Conservation (phyloP, 2,329 filamentous ascomycete genomes). For the Cercospora sojina region DNA sequence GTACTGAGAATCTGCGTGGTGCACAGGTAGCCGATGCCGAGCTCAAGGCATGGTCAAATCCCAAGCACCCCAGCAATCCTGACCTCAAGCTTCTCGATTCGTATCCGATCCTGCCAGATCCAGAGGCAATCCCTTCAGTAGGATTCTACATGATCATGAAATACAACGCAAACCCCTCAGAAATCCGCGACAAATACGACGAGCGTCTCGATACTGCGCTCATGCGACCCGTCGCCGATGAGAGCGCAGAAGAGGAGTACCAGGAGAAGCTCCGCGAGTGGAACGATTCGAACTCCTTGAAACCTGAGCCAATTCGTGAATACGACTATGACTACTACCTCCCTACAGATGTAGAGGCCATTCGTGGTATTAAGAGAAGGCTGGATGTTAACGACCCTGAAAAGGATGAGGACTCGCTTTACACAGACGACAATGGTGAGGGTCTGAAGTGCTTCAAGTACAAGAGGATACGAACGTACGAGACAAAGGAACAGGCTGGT, state of each 20-base stretch:
- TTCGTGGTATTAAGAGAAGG: conserved; percentile 56
- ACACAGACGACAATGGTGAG: conserved; percentile 45
- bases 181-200: conserved; percentile 53
- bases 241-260: conserved; percentile 52
- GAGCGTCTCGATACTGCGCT: conserved; percentile 59
- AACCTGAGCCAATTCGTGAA: conserved; percentile 53
- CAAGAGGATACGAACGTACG: conserved; percentile 60
- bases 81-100: conserved; percentile 58
- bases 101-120: conserved; percentile 62
- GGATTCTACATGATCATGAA: conserved; percentile 61
- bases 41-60: conserved; percentile 58
- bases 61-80: conserved; percentile 59
- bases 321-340: conserved; percentile 63
- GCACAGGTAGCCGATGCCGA: conserved; percentile 56
- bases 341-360: conserved; percentile 50
- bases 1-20: conserved; percentile 52
- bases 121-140: conserved; percentile 59
- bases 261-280: conserved; percentile 49
- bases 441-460: conserved; percentile 51
- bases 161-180: conserved; percentile 59
- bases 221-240: conserved; percentile 51
- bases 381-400: conserved; percentile 55
- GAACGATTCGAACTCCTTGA: conserved; percentile 51
- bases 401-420: conserved; percentile 53
- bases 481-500: conserved; percentile 55